phyloP scores from a whole-genome alignment of 2,329 filamentous ascomycete genomes.

The Nemania sp. region DNA sequence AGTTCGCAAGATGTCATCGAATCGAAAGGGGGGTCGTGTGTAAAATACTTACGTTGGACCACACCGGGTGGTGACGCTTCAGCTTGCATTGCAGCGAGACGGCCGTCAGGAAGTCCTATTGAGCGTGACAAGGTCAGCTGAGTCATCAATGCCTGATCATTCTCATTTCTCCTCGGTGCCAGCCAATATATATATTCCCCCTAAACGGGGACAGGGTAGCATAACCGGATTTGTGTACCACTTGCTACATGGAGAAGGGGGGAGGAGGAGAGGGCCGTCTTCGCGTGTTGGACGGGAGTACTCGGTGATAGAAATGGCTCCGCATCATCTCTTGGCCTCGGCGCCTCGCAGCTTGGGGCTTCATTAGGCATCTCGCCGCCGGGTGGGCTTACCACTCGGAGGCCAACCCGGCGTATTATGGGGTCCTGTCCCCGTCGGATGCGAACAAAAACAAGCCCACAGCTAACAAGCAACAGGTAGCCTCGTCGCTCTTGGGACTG shows the following conservation, averaged over 20 bases:
- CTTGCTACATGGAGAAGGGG: not conserved
- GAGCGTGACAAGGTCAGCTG: conserved; percentile 29
- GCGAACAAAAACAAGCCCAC: not conserved
- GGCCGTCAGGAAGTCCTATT: conserved; percentile 75
- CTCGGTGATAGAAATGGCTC: conserved; percentile 7
- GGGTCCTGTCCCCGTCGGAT: conserved; percentile 15
- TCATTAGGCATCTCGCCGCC: conserved; percentile 24
- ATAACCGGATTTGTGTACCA: not conserved
- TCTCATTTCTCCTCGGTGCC: conserved; percentile 3
- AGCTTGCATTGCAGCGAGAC: conserved; percentile 70
- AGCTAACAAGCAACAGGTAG: not conserved
- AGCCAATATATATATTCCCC: no score
- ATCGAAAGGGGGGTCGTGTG: conserved; percentile 5
- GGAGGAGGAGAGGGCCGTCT: not conserved
- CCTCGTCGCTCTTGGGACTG: not conserved
- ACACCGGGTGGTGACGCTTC: conserved; percentile 75
- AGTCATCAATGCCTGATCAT: not conserved
- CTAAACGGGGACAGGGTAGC: not conserved
- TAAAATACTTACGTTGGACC: conserved; percentile 66
- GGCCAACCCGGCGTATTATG: conserved; percentile 20
- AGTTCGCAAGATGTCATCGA: conserved; percentile 14
- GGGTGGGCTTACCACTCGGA: conserved; percentile 21
- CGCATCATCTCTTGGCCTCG: conserved; percentile 17
- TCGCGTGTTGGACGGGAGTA: not conserved
- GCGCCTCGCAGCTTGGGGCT: conserved; percentile 24